Evolutionary conservation across 225 moss, liverwort and hornwort species (phyloP).

Genomic region (Climacium dendroides): DNA sequence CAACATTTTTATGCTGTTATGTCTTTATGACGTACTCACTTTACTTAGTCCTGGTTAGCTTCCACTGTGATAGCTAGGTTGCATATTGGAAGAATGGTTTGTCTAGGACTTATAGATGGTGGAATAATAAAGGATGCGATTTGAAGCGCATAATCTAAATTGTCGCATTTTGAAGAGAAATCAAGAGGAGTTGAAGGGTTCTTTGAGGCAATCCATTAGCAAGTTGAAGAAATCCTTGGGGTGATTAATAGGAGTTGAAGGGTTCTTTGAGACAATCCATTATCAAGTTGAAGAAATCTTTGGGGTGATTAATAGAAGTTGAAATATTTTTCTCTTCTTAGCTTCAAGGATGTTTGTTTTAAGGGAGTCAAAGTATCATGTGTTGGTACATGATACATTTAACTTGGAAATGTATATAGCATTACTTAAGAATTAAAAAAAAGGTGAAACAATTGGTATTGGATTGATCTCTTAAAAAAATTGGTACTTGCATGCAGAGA

Average conservation of each 20-base stretch:
- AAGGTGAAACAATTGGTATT: rapidly evolving
- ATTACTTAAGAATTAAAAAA: rapidly evolving
- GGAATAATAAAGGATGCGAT: not conserved
- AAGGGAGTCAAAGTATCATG: not conserved
- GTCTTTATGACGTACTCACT: not conserved
- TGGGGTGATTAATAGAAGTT: rapidly evolving
- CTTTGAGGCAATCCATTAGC: rapidly evolving
- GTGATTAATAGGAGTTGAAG: rapidly evolving
- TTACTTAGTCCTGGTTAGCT: rapidly evolving
- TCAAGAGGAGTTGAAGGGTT: too few relatives aligned
- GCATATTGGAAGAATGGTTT: rapidly evolving
- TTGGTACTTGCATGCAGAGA: rapidly evolving
- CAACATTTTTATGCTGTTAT: not conserved
- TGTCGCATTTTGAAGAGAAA: not conserved
- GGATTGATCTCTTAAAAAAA: not conserved
- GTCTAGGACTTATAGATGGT: too few relatives aligned
- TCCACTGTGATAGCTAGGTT: not conserved
- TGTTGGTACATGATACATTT: rapidly evolving
- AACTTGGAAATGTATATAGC: not conserved
- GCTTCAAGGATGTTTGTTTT: rapidly evolving
- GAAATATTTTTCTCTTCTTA: not conserved
- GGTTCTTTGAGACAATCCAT: not conserved
- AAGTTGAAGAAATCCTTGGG: rapidly evolving
- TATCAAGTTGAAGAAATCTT: rapidly evolving
- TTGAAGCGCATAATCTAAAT: not conserved